Percentiles rank a stretch among this genome's conserved stretches.
phyloP scores from a whole-genome alignment of 192 early-diverging fungal species.

The Coemansia sp. region DNA sequence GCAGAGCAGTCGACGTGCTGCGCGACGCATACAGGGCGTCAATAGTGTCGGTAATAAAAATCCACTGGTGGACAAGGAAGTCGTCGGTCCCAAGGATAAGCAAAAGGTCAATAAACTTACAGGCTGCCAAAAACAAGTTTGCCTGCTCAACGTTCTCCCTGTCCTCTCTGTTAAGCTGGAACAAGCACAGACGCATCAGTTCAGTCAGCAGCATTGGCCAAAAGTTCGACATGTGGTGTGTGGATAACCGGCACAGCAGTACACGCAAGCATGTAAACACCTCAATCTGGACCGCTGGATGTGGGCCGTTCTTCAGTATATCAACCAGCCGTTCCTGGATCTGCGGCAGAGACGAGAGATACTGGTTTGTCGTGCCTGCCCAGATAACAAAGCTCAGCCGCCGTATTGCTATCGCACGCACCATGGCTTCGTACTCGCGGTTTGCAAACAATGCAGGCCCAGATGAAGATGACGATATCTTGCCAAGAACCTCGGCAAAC shows the following conservation, averaged over 20 bases:
- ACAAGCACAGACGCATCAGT: conserved; percentile 58
- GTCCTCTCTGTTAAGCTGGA: conserved; percentile 26
- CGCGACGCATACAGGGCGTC: conserved; percentile 63
- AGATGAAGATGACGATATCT: conserved; percentile 65
- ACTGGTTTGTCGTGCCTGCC: conserved; percentile 74
- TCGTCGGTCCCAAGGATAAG: conserved; percentile 78
- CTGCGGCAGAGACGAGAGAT: conserved; percentile 71
- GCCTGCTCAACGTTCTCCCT: conserved; percentile 64
- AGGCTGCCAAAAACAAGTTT: conserved; percentile 75
- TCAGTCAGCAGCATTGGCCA: conserved; percentile 92
- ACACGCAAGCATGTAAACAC: conserved; percentile 84
- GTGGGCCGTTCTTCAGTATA: conserved; percentile 69
- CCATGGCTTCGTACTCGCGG: conserved; percentile 74
- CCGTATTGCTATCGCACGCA: conserved; percentile 69
- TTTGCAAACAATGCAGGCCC: conserved; percentile 77
- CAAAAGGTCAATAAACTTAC: conserved; percentile 87
- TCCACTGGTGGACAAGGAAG: conserved; percentile 93
- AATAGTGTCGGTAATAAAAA: conserved; percentile 86
- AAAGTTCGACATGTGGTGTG: conserved; percentile 83
- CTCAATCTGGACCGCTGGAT: conserved; percentile 75
- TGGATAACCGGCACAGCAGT: conserved; percentile 75
- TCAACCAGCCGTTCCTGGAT: conserved; percentile 91
- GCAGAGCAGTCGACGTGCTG: conserved; percentile 59
- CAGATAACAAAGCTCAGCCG: conserved; percentile 80
- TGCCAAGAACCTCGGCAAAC: conserved; percentile 70